These are phyloP conservation scores for Phytopythium boreale DNA, from an alignment of 352 stramenopile genomes.

Conservation along the genomic window DNA sequence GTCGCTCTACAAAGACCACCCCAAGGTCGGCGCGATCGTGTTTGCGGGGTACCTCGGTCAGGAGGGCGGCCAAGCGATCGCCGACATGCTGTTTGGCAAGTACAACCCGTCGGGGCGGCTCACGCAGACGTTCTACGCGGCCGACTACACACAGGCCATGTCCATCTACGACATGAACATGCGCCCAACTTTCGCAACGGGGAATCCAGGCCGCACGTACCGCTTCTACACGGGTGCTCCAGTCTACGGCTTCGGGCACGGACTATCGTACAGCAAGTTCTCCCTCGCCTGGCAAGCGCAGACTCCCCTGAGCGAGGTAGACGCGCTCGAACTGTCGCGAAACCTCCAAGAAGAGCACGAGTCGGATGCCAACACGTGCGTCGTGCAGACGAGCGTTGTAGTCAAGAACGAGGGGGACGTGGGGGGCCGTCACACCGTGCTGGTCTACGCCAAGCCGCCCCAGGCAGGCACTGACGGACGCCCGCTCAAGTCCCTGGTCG, in stretches of 20 bases:
- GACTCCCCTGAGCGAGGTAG: background rate
- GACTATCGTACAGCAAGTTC: conserved; percentile 80
- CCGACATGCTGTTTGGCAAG: conserved; percentile 69
- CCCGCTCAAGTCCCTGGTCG: conserved; percentile 46
- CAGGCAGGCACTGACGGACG: conserved; percentile 21
- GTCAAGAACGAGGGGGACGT: conserved; percentile 43
- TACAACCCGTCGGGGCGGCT: conserved; percentile 68
- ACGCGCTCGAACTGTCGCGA: conserved; percentile 9
- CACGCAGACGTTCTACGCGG: conserved; percentile 70
- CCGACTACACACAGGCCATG: conserved; percentile 41
- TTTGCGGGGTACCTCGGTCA: conserved; percentile 69
- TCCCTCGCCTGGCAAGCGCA: conserved; percentile 30
- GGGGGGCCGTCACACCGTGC: conserved; percentile 40
- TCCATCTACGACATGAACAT: conserved; percentile 86
- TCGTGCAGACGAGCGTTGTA: conserved; percentile 22
- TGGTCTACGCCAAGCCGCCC: conserved; percentile 35
- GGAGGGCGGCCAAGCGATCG: conserved; percentile 60
- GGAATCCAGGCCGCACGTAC: conserved; percentile 78
- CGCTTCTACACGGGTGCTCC: conserved; percentile 73
- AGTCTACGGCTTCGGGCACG: conserved; percentile 79
- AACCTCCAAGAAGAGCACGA: background rate
- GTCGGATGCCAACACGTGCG: conserved; percentile 1
- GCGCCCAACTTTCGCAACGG: conserved; percentile 58
- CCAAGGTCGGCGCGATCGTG: conserved; percentile 64
- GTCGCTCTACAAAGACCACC: conserved; percentile 47